phyloP scores from a whole-genome alignment of 768 basidiomycete species.

The Heimioporus sp. region DNA sequence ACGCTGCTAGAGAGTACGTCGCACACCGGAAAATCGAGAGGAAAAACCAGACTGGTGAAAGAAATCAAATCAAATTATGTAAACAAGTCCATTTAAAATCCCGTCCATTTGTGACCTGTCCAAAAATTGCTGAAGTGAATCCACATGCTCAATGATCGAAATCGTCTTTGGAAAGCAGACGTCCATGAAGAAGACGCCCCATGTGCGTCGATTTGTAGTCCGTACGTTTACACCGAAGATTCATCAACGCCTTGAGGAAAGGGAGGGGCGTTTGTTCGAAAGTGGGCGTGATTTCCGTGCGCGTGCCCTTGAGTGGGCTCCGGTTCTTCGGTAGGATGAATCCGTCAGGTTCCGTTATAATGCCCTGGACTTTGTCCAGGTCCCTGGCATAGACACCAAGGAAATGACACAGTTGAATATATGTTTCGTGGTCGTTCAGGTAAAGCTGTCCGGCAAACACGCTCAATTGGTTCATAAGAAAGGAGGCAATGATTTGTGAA shows the following conservation, averaged over 20 bases:
- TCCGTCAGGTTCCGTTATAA: slow-evolving; percentile 19
- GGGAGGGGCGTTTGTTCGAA: not conserved
- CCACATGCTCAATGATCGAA: not conserved
- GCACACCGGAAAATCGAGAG: too few species aligned
- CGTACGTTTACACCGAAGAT: not conserved
- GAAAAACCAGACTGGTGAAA: too few species aligned
- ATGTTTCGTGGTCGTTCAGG: slow-evolving; percentile 27
- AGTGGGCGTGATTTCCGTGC: not conserved
- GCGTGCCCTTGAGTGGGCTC: not conserved
- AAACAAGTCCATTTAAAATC: too few species aligned
- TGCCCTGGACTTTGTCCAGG: slow-evolving; percentile 41
- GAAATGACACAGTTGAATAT: slow-evolving; percentile 31
- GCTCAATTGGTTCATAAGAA: slow-evolving; percentile 34
- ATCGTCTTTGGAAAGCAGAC: not conserved
- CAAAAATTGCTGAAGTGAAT: too few species aligned
- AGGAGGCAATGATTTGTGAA: slow-evolving; percentile 5
- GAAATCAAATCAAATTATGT: too few species aligned
- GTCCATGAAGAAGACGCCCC: not conserved
- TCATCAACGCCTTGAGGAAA: not conserved
- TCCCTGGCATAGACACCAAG: slow-evolving; percentile 39
- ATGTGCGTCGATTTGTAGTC: not conserved
- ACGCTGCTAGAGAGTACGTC: too few species aligned
- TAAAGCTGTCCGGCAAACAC: slow-evolving; percentile 47
- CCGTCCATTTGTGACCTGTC: too few species aligned
- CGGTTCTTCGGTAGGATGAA: slow-evolving; percentile 17